Evolutionary conservation across 2,329 filamentous ascomycete genomes (phyloP).

Genomic region (Colletotrichum gloeosporioides): DNA sequence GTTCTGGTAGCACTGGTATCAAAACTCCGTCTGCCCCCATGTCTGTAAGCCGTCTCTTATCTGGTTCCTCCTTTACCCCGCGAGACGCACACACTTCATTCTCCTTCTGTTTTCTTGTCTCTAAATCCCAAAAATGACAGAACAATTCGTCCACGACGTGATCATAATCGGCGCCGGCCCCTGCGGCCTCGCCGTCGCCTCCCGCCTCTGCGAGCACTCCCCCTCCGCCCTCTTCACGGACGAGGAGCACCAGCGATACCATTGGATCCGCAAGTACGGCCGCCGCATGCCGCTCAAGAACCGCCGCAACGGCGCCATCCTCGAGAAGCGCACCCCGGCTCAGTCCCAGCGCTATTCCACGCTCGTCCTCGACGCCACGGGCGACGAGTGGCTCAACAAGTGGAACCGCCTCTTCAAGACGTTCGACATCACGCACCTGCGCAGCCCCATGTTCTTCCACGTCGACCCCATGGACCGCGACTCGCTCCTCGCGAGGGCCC

Average conservation of each 20-base stretch:
- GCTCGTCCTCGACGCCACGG: slow-evolving; percentile 71
- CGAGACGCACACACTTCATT: neutral
- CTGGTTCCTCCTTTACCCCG: neutral
- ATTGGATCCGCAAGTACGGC: slow-evolving; percentile 74
- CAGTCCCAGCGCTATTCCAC: slow-evolving; percentile 32
- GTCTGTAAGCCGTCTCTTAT: neutral
- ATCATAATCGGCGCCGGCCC: slow-evolving; percentile 78
- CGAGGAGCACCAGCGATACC: slow-evolving; percentile 81
- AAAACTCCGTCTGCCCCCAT: neutral
- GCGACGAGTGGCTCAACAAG: slow-evolving; percentile 68
- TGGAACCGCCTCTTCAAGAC: slow-evolving; percentile 75
- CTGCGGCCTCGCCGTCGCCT: slow-evolving; percentile 75
- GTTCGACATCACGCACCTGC: slow-evolving; percentile 73
- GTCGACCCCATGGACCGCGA: slow-evolving; percentile 78
- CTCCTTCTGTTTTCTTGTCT: neutral
- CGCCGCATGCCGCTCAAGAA: slow-evolving; percentile 64
- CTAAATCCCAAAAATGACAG: neutral
- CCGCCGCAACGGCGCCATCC: slow-evolving; percentile 43
- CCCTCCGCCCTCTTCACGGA: slow-evolving; percentile 84
- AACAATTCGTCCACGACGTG: slow-evolving; percentile 60
- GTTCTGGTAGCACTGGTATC: neutral
- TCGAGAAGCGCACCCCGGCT: slow-evolving; percentile 15
- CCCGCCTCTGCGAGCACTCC: slow-evolving; percentile 73
- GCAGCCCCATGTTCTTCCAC: slow-evolving; percentile 86
- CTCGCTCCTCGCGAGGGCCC: slow-evolving; percentile 72